Conservation (phyloP, 768 basidiomycete species). For the Mycena rebaudengoi region DNA sequence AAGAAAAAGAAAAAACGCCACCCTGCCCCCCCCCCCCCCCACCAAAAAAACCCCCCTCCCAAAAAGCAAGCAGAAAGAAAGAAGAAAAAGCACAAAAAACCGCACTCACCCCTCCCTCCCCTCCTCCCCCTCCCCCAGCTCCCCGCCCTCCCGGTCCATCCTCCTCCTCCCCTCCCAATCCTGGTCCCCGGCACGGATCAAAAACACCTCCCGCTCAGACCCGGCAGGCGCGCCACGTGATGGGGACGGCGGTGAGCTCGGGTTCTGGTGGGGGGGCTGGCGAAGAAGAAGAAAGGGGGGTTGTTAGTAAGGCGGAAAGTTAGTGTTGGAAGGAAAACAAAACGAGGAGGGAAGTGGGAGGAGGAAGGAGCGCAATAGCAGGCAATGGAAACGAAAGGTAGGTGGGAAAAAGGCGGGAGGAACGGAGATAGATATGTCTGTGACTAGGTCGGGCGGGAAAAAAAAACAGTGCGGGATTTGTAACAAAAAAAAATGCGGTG, state of each 20-base stretch:
- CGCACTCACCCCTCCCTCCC: conserved; percentile 2
- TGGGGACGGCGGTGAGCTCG: conserved; percentile 14
- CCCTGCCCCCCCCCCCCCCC: too few species aligned
- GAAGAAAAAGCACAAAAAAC: neutral
- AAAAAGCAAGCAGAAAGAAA: neutral
- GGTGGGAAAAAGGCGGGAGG: neutral
- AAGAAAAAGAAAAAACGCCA: neutral
- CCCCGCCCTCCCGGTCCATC: conserved; percentile 26
- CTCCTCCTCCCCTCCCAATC: conserved; percentile 23
- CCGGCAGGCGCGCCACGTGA: conserved; percentile 24
- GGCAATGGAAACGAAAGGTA: too few species aligned
- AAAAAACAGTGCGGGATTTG: neutral
- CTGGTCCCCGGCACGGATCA: conserved; percentile 26
- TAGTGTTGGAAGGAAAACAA: neutral
- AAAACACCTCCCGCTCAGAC: conserved; percentile 10
- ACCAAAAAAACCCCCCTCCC: too few species aligned
- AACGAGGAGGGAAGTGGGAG: neutral
- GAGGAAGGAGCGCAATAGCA: too few species aligned
- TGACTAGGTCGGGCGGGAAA: neutral
- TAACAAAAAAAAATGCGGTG: neutral
- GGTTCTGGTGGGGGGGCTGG: conserved; percentile 1
- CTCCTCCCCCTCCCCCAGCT: conserved; percentile 16
- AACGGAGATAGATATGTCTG: neutral
- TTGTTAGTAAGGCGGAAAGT: neutral
- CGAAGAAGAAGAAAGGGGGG: neutral